Percentiles rank a stretch among this genome's conserved stretches.
Conservation (phyloP, 768 basidiomycete species). For the Melanogaster broomeanus region DNA sequence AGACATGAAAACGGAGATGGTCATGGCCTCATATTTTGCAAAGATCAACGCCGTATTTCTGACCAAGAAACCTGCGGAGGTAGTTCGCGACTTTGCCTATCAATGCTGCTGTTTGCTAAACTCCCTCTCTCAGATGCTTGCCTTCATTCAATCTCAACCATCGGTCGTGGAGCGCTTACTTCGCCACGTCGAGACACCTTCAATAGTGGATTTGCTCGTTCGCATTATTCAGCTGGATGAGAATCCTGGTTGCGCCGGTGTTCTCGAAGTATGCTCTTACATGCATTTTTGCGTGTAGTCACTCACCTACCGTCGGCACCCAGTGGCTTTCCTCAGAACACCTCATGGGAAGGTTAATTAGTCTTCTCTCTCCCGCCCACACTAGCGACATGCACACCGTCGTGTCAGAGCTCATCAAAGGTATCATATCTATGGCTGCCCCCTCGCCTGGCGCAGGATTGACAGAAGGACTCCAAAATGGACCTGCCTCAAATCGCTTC, state of each 20-base stretch:
- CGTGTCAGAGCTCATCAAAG: conserved; percentile 89
- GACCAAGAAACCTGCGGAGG: conserved; percentile 87
- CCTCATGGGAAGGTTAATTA: conserved; percentile 79
- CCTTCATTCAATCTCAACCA: conserved; percentile 85
- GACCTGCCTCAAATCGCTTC: conserved; percentile 80
- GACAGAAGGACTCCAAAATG: conserved; percentile 67
- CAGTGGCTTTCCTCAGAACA: conserved; percentile 89
- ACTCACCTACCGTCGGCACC: conserved; percentile 30
- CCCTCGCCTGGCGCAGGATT: conserved; percentile 80
- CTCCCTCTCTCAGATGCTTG: conserved; percentile 74
- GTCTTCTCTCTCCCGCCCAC: conserved; percentile 77
- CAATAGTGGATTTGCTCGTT: conserved; percentile 89
- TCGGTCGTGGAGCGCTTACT: conserved; percentile 80
- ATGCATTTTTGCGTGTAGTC: conserved; percentile 30
- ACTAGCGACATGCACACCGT: conserved; percentile 79
- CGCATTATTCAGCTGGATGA: conserved; percentile 91
- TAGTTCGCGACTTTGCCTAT: conserved; percentile 40
- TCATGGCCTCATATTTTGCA: conserved; percentile 91
- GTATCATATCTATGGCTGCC: conserved; percentile 91
- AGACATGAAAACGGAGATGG: conserved; percentile 84
- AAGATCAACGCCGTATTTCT: conserved; percentile 91
- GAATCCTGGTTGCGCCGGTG: conserved; percentile 74
- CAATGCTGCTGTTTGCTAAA: conserved; percentile 17
- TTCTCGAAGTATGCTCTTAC: conserved; percentile 75
- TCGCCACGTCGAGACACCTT: conserved; percentile 82